Conservation (phyloP, 1,284 basidiomycete species). For the Malassezia pachydermatis region DNA sequence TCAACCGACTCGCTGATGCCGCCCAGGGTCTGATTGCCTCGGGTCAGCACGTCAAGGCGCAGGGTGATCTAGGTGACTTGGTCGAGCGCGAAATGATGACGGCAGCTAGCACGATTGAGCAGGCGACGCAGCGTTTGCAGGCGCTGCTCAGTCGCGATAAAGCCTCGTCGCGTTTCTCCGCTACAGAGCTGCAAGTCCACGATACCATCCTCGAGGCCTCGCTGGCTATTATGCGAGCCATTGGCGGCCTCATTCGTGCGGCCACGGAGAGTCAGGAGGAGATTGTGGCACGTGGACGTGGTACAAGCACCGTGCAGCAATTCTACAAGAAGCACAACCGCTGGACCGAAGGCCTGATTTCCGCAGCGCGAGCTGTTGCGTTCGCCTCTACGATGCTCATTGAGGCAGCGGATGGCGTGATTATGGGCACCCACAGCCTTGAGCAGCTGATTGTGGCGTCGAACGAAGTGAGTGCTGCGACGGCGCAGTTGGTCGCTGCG, state of each 20-base stretch:
- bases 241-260: slow-evolving; percentile 84
- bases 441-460: slow-evolving; percentile 99
- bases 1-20: slow-evolving; percentile 72
- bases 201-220: slow-evolving; percentile 91
- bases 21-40: slow-evolving; percentile 81
- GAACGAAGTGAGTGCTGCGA: slow-evolving; percentile 92
- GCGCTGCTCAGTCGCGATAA: slow-evolving; percentile 79
- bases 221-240: slow-evolving; percentile 86
- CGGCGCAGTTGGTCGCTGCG: slow-evolving; percentile 94
- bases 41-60: slow-evolving; percentile 63
- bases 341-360: slow-evolving; percentile 98
- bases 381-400: slow-evolving; percentile 95
- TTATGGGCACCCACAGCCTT: slow-evolving; percentile 87
- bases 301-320: slow-evolving; percentile 75
- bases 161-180: slow-evolving; percentile 70
- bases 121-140: slow-evolving; percentile 78
- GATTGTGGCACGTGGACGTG: slow-evolving; percentile 89
- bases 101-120: slow-evolving; percentile 85
- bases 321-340: slow-evolving; percentile 99
- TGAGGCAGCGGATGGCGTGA: slow-evolving; percentile 92
- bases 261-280: slow-evolving; percentile 96
- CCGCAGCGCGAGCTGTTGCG: slow-evolving; percentile 92
- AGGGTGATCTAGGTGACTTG: slow-evolving; percentile 87
- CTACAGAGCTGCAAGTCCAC: slow-evolving; percentile 89
- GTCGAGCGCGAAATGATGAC: slow-evolving; percentile 93